Evolutionary conservation across 2,329 filamentous ascomycete species (phyloP), one percentile per base, ranked within the genome.

Genomic region (Diaporthe ilicicola): DNA sequence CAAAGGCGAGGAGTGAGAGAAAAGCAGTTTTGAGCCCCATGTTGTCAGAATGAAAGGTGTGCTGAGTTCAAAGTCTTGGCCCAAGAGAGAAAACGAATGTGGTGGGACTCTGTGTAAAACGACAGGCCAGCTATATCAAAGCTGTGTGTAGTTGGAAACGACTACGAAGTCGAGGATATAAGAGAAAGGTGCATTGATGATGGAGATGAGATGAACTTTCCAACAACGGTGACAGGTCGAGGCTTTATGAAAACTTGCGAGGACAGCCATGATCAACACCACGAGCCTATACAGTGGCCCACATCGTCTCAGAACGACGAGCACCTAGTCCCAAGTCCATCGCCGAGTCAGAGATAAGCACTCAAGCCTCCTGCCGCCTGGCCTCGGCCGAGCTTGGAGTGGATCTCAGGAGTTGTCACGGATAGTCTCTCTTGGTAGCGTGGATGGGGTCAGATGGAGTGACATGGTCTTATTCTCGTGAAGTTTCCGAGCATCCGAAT

Each of bases 11-110:
- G 3, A 71, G 29, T 15, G 64, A 68, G 34, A 71, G 19, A 10
- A 68, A 44, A 27, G 64, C 53, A 39, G 27, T 19, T 50, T 64
- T 66, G 29, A 71, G 34, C 13, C 64, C 69, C 69, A 71, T 71
- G 22, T 19, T 64, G 44, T 17, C 44, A 48, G 15, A 50, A 50
- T 32, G 56, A 62, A 48, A 12, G 29, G 24, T 9, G 27, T 50
- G 44, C n/a, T 50, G n/a, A n/a, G n/a, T n/a, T n/a, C n/a, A n/a
- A n/a, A n/a, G 44, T 19, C 17, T 13, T n/a, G 44, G 29, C 12
- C 22, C 27, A 50, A 44, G 44, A 6, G 19, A 8, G n/a, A 27
- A 64, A 64, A 50, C n/a, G 59, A 64, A 50, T 24, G 44, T 64
- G 42, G 15, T 24, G 12, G 29, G 27, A 17, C 29, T 48, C 8